Evolutionary conservation across 192 early-diverging fungal genomes (phyloP).

Genomic region (Entrophospora sp.): DNA sequence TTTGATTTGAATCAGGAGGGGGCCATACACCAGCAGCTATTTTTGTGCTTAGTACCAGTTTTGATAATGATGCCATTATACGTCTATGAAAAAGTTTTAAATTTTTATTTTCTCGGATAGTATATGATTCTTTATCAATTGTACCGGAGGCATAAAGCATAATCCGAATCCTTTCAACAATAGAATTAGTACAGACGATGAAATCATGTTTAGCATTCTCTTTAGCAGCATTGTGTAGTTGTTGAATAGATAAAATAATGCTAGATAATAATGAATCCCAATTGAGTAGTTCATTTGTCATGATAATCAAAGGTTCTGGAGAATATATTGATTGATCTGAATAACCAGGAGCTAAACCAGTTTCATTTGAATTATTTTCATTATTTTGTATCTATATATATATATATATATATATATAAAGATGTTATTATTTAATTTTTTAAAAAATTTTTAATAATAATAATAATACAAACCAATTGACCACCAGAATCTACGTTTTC

Average conservation of each 20-base stretch:
- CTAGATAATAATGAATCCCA: conserved; percentile 45
- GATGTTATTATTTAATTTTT: too few relatives aligned
- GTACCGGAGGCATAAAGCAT: conserved; percentile 80
- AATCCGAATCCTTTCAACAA: conserved; percentile 73
- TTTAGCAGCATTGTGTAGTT: conserved; percentile 43
- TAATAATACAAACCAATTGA: background rate
- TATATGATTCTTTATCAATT: conserved; percentile 55
- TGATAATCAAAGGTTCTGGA: background rate
- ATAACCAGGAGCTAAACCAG: background rate
- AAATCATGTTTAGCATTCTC: conserved; percentile 45
- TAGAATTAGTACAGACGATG: conserved; percentile 41
- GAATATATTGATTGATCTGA: background rate
- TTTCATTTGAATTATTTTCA: background rate
- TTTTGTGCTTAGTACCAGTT: conserved; percentile 75
- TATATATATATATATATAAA: background rate
- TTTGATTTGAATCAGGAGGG: conserved; percentile 67
- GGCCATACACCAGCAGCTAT: conserved; percentile 85
- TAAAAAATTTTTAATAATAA: background rate
- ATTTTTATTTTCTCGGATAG: conserved; percentile 52
- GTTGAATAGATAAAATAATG: conserved; percentile 44
- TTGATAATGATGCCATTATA: conserved; percentile 75
- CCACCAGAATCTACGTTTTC: conserved; percentile 27
- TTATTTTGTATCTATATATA: background rate
- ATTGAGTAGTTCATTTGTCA: conserved; percentile 25
- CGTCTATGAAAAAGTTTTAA: conserved; percentile 64